Base-by-base conservation (phyloP, 1,284 basidiomycete genomes). In the Marasmius tenuissimus region DNA sequence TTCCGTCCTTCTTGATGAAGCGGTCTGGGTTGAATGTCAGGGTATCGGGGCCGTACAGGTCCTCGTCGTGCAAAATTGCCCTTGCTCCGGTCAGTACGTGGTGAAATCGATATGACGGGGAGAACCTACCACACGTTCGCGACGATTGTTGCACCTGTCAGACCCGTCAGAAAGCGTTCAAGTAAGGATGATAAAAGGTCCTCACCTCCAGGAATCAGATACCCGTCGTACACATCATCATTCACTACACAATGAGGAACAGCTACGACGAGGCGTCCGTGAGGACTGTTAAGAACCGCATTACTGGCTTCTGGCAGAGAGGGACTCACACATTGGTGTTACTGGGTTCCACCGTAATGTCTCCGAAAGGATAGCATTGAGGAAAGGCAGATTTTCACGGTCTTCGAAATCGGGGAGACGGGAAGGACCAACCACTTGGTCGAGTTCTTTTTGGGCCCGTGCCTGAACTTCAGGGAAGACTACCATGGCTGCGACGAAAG, bases 171-270 rank as follows among this genome's bases (percentile, higher is more conserved):
- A 38, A 35, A 54, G 35, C 4, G 34, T 16, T 16, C 10, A 4
- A 54, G 1, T 14, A n/a, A 6, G 14, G 3, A 54, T n/a, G 56
- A 50, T 50, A 20, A 5, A 48, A 37, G 22, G 2, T n/a, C 35
- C 42, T n/a, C 50, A 50, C 57, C 57, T 58, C 35, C 49, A 10
- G 57, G 57, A 3, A 58, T 58, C 12, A 49, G 51, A 38, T 37
- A 38, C 18, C 47, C 47, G 4, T 50, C 47, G 34, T 58, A 58
- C 22, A 48, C 34, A 33, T 58, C 57, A 18, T 58, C 57, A 18
- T 49, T 37, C 14, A 37, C 16, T 20, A 10, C 20, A 39, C 49
- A n/a, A 49, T 54, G 52, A 34, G 52, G 52, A 35, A 54, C 34
- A 33, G 50, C 50, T 51, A 33, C 3, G 8, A 33, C 18, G 22